A percentile compares a stretch with the other conserved stretches of the same genome.
phyloP scores from a whole-genome alignment of 805 yeast genomes.

The Zygotorulaspora florentina region DNA sequence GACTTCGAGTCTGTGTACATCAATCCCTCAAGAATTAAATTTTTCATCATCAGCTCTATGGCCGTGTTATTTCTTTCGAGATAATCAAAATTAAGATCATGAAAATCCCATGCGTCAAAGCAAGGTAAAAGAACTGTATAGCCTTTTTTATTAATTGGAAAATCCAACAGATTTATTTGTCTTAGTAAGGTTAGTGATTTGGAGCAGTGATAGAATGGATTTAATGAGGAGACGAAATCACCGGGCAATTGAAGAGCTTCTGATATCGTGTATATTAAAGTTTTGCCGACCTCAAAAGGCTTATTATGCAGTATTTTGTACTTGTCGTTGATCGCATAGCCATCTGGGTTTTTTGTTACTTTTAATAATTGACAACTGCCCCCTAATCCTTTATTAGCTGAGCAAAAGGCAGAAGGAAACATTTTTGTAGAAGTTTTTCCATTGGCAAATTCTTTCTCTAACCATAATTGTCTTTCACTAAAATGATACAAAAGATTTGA shows the following conservation, averaged over 20 bases:
- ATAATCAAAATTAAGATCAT: conserved; percentile 58
- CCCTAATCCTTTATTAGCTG: conserved; percentile 48
- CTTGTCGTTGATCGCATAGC: conserved; percentile 52
- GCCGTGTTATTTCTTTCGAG: conserved; percentile 49
- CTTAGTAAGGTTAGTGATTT: conserved; percentile 57
- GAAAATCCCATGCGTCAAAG: conserved; percentile 62
- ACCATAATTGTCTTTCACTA: conserved; percentile 21
- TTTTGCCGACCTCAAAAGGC: conserved; percentile 53
- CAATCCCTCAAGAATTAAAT: conserved; percentile 56
- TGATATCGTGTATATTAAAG: conserved; percentile 61
- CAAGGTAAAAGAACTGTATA: conserved; percentile 80
- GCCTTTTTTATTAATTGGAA: conserved; percentile 53
- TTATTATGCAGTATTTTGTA: conserved; percentile 40
- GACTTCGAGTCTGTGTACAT: conserved; percentile 60
- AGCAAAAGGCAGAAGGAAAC: conserved; percentile 50
- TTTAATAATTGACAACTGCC: conserved; percentile 61
- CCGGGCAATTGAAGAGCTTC: conserved; percentile 61
- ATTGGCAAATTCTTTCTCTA: conserved; percentile 20
- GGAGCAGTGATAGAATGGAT: conserved; percentile 60
- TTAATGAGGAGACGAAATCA: conserved; percentile 59
- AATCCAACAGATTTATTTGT: conserved; percentile 47
- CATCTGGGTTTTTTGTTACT: conserved; percentile 32
- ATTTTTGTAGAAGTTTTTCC: conserved; percentile 30
- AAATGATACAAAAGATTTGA: conserved; percentile 60
- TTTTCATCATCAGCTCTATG: conserved; percentile 50